Conservation (phyloP, 306 rosid genomes). For the Coriaria nepalensis region DNA sequence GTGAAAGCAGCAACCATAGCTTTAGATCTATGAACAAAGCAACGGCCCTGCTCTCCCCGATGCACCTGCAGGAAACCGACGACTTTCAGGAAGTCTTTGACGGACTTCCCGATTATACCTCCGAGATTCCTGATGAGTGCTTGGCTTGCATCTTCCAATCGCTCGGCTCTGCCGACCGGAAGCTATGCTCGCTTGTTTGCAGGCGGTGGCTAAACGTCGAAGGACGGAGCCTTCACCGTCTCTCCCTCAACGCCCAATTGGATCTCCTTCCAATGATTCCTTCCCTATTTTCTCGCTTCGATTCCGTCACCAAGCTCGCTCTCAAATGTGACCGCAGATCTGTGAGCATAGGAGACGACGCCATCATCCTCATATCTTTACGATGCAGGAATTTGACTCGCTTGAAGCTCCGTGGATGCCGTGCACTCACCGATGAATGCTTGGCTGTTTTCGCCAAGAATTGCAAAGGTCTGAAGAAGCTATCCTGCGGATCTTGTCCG, state of each 20-base stretch:
- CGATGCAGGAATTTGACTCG: conserved; percentile 85
- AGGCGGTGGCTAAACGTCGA: conserved; percentile 76
- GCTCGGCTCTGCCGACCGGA: conserved; percentile 67
- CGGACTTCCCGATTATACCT: conserved; percentile 39
- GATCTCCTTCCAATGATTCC: conserved; percentile 40
- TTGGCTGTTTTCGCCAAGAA: conserved; percentile 67
- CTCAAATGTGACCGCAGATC: conserved; percentile 87
- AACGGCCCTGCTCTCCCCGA: conserved; percentile 44
- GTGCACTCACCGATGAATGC: conserved; percentile 64
- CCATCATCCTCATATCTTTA: conserved; percentile 45
- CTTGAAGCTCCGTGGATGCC: conserved; percentile 86
- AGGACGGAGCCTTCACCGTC: conserved; percentile 88
- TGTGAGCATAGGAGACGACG: conserved; percentile 58
- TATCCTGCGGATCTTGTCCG: conserved; percentile 86
- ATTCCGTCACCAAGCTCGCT: conserved; percentile 82
- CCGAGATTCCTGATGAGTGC: conserved; percentile 82
- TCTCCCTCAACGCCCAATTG: conserved; percentile 56
- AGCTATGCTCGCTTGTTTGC: conserved; percentile 76
- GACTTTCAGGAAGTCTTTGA: conserved; percentile 3
- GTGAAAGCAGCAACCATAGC: conserved; percentile 23
- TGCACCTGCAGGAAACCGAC: conserved; percentile 14
- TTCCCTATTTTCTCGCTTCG: conserved; percentile 70
- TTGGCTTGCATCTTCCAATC: conserved; percentile 70
- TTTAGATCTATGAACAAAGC: conserved; percentile 40
- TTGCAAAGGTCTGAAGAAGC: conserved; percentile 81